These are phyloP conservation scores for Paramyrothecium roridum DNA, from an alignment of 2,329 filamentous ascomycete genomes.

Conservation along the genomic window DNA sequence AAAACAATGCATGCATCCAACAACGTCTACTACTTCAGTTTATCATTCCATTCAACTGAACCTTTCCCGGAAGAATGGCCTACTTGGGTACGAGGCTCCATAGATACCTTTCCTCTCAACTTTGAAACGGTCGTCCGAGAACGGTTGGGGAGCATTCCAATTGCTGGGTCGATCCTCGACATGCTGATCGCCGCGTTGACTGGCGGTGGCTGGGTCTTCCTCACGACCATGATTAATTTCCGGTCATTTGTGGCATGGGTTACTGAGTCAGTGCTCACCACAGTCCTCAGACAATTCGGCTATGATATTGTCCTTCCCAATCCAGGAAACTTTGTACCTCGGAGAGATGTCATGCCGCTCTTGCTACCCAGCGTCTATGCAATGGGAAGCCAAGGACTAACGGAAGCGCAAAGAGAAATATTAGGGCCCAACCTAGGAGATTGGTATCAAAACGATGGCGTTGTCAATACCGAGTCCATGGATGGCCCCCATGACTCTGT, in stretches of 20 bases:
- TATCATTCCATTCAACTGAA: constrained; percentile 4
- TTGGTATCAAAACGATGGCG: constrained; percentile 5
- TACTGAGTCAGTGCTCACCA: constrained; percentile 2
- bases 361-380: constrained; percentile 3
- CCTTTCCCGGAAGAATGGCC: constrained; percentile 4
- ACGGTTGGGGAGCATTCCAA: neutral
- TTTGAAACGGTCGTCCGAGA: constrained; percentile 3
- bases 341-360: constrained; percentile 4
- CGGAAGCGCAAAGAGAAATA: constrained; percentile 1
- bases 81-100: neutral
- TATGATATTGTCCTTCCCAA: constrained; percentile 3
- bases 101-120: constrained; percentile 3
- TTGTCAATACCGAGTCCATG: constrained; percentile 6
- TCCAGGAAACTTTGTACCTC: constrained; percentile 1
- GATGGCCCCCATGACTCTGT: neutral
- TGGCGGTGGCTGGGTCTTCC: neutral
- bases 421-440: constrained; percentile 1
- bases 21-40: constrained; percentile 4
- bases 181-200: neutral
- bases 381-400: constrained; percentile 4
- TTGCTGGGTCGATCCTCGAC: neutral
- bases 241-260: constrained; percentile 4
- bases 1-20: neutral
- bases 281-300: neutral
- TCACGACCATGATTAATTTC: constrained; percentile 3